A percentile compares a stretch with the other conserved stretches of the same genome.
These are phyloP conservation scores for Dalbergia oliveri DNA, from an alignment of 306 rosid genomes.

Conservation along the genomic window DNA sequence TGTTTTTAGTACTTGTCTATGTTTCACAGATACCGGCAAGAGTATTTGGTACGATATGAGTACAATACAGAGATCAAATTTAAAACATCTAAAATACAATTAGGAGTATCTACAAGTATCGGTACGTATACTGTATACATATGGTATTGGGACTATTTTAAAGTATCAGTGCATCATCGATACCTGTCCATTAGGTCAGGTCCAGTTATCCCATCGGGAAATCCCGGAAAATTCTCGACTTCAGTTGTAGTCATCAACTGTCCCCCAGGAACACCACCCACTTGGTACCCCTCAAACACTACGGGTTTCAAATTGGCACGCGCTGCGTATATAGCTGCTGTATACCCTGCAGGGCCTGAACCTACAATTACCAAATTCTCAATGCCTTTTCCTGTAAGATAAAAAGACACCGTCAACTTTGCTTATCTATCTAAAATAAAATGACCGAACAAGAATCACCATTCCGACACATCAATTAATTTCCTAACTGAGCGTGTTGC, in stretches of 20 bases:
- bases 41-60: too few species aligned
- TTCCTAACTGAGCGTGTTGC: background rate
- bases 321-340: slow-evolving; percentile 94
- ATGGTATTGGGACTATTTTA: too few species aligned
- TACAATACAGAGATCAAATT: too few species aligned
- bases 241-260: slow-evolving; percentile 98
- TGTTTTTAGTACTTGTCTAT: background rate
- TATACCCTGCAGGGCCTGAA: slow-evolving; percentile 95
- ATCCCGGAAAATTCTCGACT: slow-evolving; percentile 97
- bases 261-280: slow-evolving; percentile 96
- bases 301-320: slow-evolving; percentile 98
- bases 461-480: slow-evolving; percentile 10
- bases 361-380: slow-evolving; percentile 95
- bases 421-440: slow-evolving; percentile 14
- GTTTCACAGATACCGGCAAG: too few species aligned
- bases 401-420: slow-evolving; percentile 35
- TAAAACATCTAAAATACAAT: too few species aligned
- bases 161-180: background rate
- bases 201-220: slow-evolving; percentile 94
- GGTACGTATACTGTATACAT: too few species aligned
- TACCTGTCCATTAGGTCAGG: slow-evolving; percentile 98
- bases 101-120: too few species aligned
- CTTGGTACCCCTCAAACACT: slow-evolving; percentile 92
- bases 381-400: slow-evolving; percentile 59
- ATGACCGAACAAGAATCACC: slow-evolving; percentile 5